phyloP scores from a whole-genome alignment of 192 early-diverging fungal genomes.

The Spinellus fusiger region DNA sequence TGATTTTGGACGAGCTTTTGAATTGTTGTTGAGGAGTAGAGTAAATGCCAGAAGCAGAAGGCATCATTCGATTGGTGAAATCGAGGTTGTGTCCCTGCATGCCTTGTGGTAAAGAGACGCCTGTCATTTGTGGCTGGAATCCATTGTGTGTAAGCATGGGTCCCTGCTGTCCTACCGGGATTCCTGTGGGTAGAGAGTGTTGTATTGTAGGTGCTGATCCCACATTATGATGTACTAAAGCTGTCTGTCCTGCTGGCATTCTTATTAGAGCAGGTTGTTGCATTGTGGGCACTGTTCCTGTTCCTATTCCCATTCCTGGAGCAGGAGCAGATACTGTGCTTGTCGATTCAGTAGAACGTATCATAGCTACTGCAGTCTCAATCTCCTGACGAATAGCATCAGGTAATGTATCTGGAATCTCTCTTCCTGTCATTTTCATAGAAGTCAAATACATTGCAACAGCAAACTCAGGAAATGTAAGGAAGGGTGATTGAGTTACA shows the following conservation, averaged over 20 bases:
- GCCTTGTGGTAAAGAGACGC: slow-evolving; percentile 17
- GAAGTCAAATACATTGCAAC: slow-evolving; percentile 63
- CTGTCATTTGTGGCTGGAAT: slow-evolving; percentile 17
- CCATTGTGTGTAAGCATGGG: too few relatives aligned
- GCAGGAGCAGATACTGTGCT: slow-evolving; percentile 5
- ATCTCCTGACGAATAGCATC: slow-evolving; percentile 45
- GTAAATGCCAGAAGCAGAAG: slow-evolving; percentile 11
- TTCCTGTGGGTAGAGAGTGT: slow-evolving; percentile 1
- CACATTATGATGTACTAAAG: too few relatives aligned
- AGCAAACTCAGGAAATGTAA: slow-evolving; percentile 60
- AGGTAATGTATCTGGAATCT: slow-evolving; percentile 46
- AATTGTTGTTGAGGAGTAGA: slow-evolving; percentile 3
- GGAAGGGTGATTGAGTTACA: slow-evolving; percentile 35
- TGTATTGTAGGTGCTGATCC: background rate
- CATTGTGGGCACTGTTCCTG: background rate
- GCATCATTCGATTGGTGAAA: slow-evolving; percentile 37
- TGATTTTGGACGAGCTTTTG: slow-evolving; percentile 13
- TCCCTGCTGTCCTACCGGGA: too few relatives aligned
- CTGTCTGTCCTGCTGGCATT: too few relatives aligned
- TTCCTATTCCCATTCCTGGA: background rate
- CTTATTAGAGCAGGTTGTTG: slow-evolving; percentile 4
- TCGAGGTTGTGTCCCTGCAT: slow-evolving; percentile 24
- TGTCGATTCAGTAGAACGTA: slow-evolving; percentile 9
- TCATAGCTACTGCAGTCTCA: slow-evolving; percentile 13
- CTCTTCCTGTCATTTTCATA: slow-evolving; percentile 45